Conservation (phyloP, 805 yeast species). For the Yamadazyma philogaea region DNA sequence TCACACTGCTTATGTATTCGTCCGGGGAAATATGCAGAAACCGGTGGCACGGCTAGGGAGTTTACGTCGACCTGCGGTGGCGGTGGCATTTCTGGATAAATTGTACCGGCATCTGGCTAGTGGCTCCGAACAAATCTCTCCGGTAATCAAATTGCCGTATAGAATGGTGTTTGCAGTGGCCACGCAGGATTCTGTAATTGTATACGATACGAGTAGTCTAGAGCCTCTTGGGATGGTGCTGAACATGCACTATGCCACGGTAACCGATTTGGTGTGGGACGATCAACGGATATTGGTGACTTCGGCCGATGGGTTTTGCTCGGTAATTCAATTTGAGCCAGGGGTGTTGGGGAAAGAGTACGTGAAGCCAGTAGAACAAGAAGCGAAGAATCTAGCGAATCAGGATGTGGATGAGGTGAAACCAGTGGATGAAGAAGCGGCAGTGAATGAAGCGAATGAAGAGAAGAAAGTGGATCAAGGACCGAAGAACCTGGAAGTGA, state of each 20-base stretch:
- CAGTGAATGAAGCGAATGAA: no score
- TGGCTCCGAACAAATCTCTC: no score
- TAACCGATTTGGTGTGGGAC: conserved; percentile 91
- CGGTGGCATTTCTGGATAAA: conserved; percentile 71
- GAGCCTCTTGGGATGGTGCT: conserved; percentile 71
- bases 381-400: neutral
- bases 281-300: conserved; percentile 70
- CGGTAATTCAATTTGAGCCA: conserved; percentile 54
- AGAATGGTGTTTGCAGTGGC: conserved; percentile 90
- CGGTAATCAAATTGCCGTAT: conserved; percentile 62
- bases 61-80: conserved; percentile 79
- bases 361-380: neutral
- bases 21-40: conserved; percentile 62
- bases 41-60: conserved; percentile 84
- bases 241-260: conserved; percentile 81
- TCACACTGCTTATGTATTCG: conserved; percentile 70
- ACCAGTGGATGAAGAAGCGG: neutral
- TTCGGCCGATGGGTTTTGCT: conserved; percentile 92
- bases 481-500: neutral
- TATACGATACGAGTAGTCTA: conserved; percentile 74
- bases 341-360: conserved; percentile 51
- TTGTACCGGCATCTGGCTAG: conserved; percentile 51
- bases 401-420: neutral
- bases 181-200: conserved; percentile 76
- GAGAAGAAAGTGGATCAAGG: neutral